Percentiles rank a stretch among this genome's conserved stretches.
Conservation (phyloP, 1,284 basidiomycete species). For the Fomitiporia mediterranea region DNA sequence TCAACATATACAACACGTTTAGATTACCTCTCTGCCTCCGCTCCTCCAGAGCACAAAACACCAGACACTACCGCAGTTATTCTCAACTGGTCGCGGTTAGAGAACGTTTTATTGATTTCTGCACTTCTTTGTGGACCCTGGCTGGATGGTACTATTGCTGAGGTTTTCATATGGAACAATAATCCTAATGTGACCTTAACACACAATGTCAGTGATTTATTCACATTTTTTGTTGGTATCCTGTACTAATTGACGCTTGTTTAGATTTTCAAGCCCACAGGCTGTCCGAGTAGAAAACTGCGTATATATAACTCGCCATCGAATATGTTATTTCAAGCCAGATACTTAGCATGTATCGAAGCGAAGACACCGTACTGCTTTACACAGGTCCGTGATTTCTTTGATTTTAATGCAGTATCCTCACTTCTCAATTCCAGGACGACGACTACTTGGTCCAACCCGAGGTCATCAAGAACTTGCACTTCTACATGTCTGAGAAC, state of each 20-base stretch:
- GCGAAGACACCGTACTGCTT: slow-evolving; percentile 53
- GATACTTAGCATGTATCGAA: slow-evolving; percentile 55
- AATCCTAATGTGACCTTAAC: slow-evolving; percentile 36
- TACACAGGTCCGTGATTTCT: slow-evolving; percentile 44
- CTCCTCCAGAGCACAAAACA: background rate
- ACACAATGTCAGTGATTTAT: slow-evolving; percentile 1
- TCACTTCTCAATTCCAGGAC: slow-evolving; percentile 39
- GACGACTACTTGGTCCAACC: slow-evolving; percentile 63
- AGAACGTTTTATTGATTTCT: slow-evolving; percentile 53
- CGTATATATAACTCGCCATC: slow-evolving; percentile 52
- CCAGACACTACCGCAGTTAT: slow-evolving; percentile 50
- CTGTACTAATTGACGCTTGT: background rate
- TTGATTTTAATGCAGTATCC: background rate
- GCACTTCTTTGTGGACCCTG: slow-evolving; percentile 45
- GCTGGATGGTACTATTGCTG: slow-evolving; percentile 44
- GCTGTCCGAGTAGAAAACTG: slow-evolving; percentile 43
- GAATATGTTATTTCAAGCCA: slow-evolving; percentile 62
- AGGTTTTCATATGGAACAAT: slow-evolving; percentile 64
- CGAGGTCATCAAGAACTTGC: slow-evolving; percentile 49
- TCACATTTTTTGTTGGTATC: background rate
- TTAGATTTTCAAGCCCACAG: slow-evolving; percentile 38
- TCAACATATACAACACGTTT: background rate
- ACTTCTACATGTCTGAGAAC: slow-evolving; percentile 31
- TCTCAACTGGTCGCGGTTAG: slow-evolving; percentile 60
- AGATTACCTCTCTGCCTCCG: background rate